phyloP scores from a whole-genome alignment of 2,329 filamentous ascomycete species.

The Aspergillus aculeatus region DNA sequence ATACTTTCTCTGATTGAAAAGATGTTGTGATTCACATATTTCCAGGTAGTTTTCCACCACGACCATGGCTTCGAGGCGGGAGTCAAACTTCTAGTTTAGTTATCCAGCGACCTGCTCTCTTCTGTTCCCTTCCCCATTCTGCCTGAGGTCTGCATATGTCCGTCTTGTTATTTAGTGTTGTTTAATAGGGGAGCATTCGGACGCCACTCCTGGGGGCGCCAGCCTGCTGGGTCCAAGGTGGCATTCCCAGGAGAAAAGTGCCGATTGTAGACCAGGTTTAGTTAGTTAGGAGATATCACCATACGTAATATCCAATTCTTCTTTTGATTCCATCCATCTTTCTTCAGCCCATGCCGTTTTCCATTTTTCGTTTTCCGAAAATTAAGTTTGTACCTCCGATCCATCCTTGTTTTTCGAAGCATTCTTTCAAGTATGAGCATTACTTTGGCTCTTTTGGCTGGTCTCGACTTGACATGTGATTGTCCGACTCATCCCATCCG shows the following conservation, averaged over 20 bases:
- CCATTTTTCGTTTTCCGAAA: neutral
- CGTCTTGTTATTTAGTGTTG: slow-evolving; percentile 5
- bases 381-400: neutral
- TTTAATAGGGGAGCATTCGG: slow-evolving; percentile 9
- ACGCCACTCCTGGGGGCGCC: slow-evolving; percentile 3
- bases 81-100: neutral
- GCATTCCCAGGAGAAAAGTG: slow-evolving; percentile 4
- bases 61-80: neutral
- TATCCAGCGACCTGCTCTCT: neutral
- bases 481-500: neutral
- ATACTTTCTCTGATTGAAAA: slow-evolving; percentile 6
- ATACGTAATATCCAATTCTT: slow-evolving; percentile 7
- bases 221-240: slow-evolving; percentile 3
- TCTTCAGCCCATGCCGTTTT: neutral
- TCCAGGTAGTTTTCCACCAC: neutral
- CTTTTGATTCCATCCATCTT: neutral
- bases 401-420: neutral
- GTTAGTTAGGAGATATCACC: slow-evolving; percentile 5
- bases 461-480: neutral
- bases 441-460: neutral
- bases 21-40: neutral
- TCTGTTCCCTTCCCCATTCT: neutral
- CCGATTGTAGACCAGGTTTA: neutral
- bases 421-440: neutral
- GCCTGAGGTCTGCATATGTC: neutral